phyloP scores from a whole-genome alignment of 2,329 filamentous ascomycete genomes.

The Fusarium euwallaceae region DNA sequence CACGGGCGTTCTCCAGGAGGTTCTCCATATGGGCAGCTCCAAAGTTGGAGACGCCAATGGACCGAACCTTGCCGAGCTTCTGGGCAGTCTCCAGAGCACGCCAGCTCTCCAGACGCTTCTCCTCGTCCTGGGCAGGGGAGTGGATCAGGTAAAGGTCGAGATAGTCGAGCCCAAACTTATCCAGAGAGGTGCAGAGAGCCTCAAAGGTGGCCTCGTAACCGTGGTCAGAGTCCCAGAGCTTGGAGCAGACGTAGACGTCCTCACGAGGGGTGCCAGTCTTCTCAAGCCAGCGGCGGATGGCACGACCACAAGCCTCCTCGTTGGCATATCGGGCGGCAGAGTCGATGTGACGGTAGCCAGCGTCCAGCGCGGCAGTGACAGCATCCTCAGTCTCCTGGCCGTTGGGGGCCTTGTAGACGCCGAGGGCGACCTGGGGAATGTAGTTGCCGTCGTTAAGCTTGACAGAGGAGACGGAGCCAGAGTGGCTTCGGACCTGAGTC shows the following conservation, averaged over 20 bases:
- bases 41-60: conserved; percentile 85
- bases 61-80: conserved; percentile 72
- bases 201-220: conserved; percentile 65
- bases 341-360: conserved; percentile 68
- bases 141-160: conserved; percentile 80
- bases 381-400: conserved; percentile 70
- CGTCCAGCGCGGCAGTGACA: conserved; percentile 71
- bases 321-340: conserved; percentile 71
- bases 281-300: conserved; percentile 77
- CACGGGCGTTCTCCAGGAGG: conserved; percentile 67
- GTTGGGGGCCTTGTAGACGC: conserved; percentile 62
- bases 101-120: conserved; percentile 80
- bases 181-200: conserved; percentile 74
- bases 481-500: conserved; percentile 40
- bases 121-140: conserved; percentile 74
- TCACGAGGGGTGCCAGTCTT: conserved; percentile 73
- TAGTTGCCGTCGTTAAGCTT: conserved; percentile 79
- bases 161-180: conserved; percentile 75
- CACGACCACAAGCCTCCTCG: conserved; percentile 77
- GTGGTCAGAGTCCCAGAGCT: conserved; percentile 71
- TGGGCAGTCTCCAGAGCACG: conserved; percentile 76
- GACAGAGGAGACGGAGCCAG: conserved; percentile 56
- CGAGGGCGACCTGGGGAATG: conserved; percentile 73
- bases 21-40: conserved; percentile 72
- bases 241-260: conserved; percentile 76